Percentiles rank a stretch among this genome's conserved stretches.
phyloP scores from a whole-genome alignment of 495 filamentous ascomycete species.

The Aspergillus cavernicola region DNA sequence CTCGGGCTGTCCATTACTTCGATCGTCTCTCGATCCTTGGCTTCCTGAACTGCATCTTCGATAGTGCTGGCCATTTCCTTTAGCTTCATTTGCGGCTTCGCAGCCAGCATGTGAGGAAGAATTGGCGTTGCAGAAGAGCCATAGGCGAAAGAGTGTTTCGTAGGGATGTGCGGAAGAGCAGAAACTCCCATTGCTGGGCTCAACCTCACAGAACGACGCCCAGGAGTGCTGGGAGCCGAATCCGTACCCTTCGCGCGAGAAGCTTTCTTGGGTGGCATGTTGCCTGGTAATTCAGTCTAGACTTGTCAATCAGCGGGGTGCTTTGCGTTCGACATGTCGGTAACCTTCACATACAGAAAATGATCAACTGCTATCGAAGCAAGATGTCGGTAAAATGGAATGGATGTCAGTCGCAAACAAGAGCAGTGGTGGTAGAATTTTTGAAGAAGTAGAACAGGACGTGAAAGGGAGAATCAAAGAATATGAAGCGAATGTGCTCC shows the following conservation, averaged over 20 bases:
- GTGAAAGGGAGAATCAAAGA: background rate
- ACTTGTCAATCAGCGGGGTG: background rate
- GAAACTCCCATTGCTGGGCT: conserved; percentile 12
- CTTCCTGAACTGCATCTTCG: conserved; percentile 21
- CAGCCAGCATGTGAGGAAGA: conserved; percentile 23
- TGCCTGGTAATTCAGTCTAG: background rate
- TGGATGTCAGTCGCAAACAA: background rate
- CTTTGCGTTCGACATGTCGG: too few species aligned
- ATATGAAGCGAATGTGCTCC: background rate
- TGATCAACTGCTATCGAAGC: conserved; percentile 1
- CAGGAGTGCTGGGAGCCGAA: conserved; percentile 6
- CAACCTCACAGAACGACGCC: conserved; percentile 13
- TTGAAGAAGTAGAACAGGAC: background rate
- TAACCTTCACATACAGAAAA: background rate
- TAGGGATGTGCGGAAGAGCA: conserved; percentile 27
- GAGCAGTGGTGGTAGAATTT: background rate
- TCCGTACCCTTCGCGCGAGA: background rate
- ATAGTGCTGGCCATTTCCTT: conserved; percentile 25
- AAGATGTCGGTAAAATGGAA: background rate
- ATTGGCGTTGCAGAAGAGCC: conserved; percentile 26
- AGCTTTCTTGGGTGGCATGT: conserved; percentile 8
- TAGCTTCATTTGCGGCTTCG: conserved; percentile 20
- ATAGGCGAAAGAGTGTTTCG: conserved; percentile 32
- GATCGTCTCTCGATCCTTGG: conserved; percentile 23
- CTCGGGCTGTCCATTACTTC: background rate